A percentile compares a stretch with the other conserved stretches of the same genome.
Evolutionary conservation across 2,329 filamentous ascomycete species (phyloP).

Genomic region (Nothophaeocryptopus gaeumannii): DNA sequence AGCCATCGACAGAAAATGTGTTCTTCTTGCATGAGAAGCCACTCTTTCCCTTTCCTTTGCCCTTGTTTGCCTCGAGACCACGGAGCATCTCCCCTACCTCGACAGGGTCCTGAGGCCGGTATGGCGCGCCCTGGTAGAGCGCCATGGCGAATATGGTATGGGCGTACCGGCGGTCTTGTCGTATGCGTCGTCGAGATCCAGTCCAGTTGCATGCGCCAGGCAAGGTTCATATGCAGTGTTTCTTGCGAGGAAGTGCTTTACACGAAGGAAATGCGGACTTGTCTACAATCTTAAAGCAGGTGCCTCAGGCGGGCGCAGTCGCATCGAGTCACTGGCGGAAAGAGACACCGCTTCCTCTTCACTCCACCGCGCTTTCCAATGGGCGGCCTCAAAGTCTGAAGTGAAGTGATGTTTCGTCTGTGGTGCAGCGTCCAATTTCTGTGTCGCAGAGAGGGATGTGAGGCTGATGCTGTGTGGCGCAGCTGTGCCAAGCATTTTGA

Average conservation of each 20-base stretch:
- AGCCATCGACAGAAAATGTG: conserved; percentile 68
- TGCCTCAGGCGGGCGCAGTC: background rate
- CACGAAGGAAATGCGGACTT: background rate
- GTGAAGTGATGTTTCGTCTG: too few relatives aligned
- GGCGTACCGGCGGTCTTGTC: background rate
- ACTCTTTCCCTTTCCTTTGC: conserved; percentile 48
- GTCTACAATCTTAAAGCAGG: background rate
- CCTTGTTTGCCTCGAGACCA: conserved; percentile 59
- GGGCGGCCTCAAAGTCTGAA: too few relatives aligned
- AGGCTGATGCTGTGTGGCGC: too few relatives aligned
- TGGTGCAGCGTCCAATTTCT: too few relatives aligned
- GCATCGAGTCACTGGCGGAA: background rate
- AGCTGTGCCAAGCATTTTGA: too few relatives aligned
- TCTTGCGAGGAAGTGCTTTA: background rate
- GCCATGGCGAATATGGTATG: conserved; percentile 57
- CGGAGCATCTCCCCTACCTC: conserved; percentile 65
- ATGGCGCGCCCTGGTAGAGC: conserved; percentile 55
- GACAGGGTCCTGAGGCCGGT: conserved; percentile 65
- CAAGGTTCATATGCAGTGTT: background rate
- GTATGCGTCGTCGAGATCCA: background rate
- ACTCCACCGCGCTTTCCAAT: too few relatives aligned
- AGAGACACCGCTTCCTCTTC: background rate
- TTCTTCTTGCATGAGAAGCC: conserved; percentile 74
- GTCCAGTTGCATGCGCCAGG: background rate
- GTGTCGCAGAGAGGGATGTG: too few relatives aligned